Evolutionary conservation across 441 rosid species (phyloP).

Genomic region (Gossypium davidsonii): DNA sequence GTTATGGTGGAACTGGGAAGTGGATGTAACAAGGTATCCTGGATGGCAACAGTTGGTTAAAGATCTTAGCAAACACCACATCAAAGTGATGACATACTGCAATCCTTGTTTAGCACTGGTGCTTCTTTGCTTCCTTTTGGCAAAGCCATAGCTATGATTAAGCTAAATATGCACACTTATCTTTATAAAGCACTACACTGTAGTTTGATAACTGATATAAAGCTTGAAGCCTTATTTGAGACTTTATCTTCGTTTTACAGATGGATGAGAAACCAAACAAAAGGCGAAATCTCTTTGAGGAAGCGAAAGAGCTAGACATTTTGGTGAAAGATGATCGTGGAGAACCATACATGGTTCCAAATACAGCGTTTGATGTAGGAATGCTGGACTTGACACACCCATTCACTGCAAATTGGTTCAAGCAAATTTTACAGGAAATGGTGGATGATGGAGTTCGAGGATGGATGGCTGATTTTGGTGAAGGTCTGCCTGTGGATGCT

Average conservation of each 20-base stretch:
- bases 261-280: conserved; percentile 44
- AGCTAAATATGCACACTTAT: not conserved
- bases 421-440: conserved; percentile 56
- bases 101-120: conserved; percentile 68
- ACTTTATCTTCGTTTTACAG: conserved; percentile 25
- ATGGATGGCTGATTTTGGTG: conserved; percentile 87
- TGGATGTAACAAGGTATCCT: conserved; percentile 41
- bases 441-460: conserved; percentile 62
- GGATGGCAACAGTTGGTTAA: conserved; percentile 51
- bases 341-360: conserved; percentile 58
- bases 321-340: conserved; percentile 50
- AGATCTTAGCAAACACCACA: conserved; percentile 42
- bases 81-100: conserved; percentile 70
- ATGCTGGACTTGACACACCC: conserved; percentile 73
- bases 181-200: not conserved
- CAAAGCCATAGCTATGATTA: not conserved
- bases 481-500: conserved; percentile 66
- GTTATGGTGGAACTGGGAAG: conserved; percentile 85
- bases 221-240: conserved; percentile 11
- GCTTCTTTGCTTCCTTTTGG: not conserved
- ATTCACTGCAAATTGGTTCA: conserved; percentile 49
- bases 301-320: conserved; percentile 50
- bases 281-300: conserved; percentile 49
- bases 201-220: conserved; percentile 1
- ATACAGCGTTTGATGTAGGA: conserved; percentile 67